Conservation (phyloP, 441 rosid species). For the Cnidoscolus chayamansa region DNA sequence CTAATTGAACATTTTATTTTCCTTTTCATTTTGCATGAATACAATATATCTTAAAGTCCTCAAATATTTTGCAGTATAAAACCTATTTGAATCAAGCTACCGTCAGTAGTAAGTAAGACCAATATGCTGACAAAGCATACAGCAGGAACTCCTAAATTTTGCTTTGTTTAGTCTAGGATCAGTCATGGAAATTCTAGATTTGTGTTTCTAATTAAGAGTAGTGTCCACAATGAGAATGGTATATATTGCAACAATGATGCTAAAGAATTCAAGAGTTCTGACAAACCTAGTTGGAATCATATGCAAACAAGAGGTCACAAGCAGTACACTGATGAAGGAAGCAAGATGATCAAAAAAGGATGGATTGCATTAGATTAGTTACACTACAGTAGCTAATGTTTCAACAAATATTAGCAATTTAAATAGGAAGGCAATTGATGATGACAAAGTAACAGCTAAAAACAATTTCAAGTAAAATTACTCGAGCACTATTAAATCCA, state of each 20-base stretch:
- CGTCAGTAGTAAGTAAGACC: too few relatives aligned
- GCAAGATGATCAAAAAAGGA: not conserved
- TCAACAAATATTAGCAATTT: not conserved
- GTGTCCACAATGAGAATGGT: not conserved
- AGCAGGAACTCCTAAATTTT: not conserved
- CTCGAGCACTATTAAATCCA: not conserved
- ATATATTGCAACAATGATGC: not conserved
- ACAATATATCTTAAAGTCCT: too few relatives aligned
- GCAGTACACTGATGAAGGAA: not conserved
- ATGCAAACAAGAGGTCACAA: not conserved
- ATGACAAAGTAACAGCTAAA: too few relatives aligned
- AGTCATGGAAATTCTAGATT: not conserved
- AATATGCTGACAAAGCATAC: not conserved
- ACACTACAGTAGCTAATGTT: not conserved
- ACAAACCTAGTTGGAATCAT: not conserved
- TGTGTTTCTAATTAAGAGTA: too few relatives aligned
- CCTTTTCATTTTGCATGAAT: too few relatives aligned
- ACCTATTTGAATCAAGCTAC: not conserved
- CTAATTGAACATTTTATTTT: too few relatives aligned
- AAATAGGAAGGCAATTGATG: too few relatives aligned
- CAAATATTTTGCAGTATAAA: not conserved
- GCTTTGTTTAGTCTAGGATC: not conserved
- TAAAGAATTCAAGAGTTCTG: too few relatives aligned
- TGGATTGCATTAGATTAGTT: not conserved
- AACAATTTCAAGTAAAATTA: not conserved